Evolutionary conservation across 2,329 filamentous ascomycete species (phyloP).

Genomic region (Chrysoporthe deuterocubensis): DNA sequence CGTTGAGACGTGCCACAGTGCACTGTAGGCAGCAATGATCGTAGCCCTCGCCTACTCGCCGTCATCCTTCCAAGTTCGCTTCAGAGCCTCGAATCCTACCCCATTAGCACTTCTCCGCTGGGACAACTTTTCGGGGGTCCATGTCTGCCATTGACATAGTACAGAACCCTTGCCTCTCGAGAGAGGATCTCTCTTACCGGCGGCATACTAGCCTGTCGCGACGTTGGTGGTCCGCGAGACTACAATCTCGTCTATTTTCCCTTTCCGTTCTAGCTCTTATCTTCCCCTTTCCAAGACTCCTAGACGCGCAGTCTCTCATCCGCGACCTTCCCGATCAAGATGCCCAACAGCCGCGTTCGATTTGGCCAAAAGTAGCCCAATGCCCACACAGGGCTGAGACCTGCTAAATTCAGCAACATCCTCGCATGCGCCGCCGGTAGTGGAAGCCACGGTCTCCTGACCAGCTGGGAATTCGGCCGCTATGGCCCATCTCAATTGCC

Average conservation of each 20-base stretch:
- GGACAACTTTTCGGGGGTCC: too few relatives aligned
- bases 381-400: background rate
- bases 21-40: background rate
- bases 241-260: slow-evolving; percentile 22
- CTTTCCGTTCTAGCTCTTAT: slow-evolving; percentile 20
- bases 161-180: background rate
- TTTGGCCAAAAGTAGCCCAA: slow-evolving; percentile 9
- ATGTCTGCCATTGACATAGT: too few relatives aligned
- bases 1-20: background rate
- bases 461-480: background rate
- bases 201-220: background rate
- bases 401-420: slow-evolving; percentile 16
- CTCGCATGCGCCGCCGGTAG: background rate
- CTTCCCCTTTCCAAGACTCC: slow-evolving; percentile 20
- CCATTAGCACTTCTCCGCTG: too few relatives aligned
- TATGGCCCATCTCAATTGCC: background rate
- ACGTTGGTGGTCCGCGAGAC: slow-evolving; percentile 1
- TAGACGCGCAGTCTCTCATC: slow-evolving; percentile 14
- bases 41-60: background rate
- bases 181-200: background rate
- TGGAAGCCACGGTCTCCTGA: background rate
- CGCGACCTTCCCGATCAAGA: slow-evolving; percentile 26
- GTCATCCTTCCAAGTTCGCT: background rate
- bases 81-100: background rate
- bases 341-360: slow-evolving; percentile 18